Evolutionary conservation across 805 yeast genomes (phyloP).

Genomic region (Suhomyces prunicola): DNA sequence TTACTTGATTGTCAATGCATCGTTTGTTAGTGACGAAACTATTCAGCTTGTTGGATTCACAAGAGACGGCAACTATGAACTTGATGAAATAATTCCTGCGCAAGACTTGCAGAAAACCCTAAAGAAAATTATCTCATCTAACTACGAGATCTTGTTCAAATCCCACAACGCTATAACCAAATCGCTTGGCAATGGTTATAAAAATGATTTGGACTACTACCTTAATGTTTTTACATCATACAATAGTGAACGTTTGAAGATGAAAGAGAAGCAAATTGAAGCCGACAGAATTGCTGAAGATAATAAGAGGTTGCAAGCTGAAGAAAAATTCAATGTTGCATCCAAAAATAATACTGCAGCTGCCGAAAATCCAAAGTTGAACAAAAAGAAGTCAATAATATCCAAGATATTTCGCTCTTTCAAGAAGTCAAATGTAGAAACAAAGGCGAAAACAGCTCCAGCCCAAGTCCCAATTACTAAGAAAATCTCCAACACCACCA

Average conservation of each 20-base stretch:
- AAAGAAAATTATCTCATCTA: conserved; percentile 18
- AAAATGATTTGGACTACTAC: conserved; percentile 15
- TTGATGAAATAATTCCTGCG: conserved; percentile 21
- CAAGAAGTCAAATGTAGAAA: conserved; percentile 1
- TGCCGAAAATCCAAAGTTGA: background rate
- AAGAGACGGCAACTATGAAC: conserved; percentile 13
- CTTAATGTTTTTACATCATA: conserved; percentile 6
- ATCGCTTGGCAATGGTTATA: conserved; percentile 17
- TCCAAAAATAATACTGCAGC: background rate
- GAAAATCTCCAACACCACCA: conserved; percentile 15
- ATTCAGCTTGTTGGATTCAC: conserved; percentile 17
- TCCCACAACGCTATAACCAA: conserved; percentile 20
- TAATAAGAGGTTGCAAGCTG: background rate
- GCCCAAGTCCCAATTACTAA: background rate
- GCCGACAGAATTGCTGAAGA: background rate
- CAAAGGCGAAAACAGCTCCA: background rate
- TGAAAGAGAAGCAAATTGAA: background rate
- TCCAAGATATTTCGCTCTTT: conserved; percentile 8
- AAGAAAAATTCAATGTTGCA: background rate
- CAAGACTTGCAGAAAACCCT: conserved; percentile 20
- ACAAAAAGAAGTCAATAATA: conserved; percentile 8
- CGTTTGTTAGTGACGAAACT: conserved; percentile 9
- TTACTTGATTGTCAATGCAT: conserved; percentile 47
- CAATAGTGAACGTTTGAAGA: conserved; percentile 2
- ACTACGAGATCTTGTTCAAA: conserved; percentile 20